A percentile compares a stretch with the other conserved stretches of the same genome.
phyloP scores from a whole-genome alignment of 2,329 filamentous ascomycete genomes.

The Talaromyces sp. region DNA sequence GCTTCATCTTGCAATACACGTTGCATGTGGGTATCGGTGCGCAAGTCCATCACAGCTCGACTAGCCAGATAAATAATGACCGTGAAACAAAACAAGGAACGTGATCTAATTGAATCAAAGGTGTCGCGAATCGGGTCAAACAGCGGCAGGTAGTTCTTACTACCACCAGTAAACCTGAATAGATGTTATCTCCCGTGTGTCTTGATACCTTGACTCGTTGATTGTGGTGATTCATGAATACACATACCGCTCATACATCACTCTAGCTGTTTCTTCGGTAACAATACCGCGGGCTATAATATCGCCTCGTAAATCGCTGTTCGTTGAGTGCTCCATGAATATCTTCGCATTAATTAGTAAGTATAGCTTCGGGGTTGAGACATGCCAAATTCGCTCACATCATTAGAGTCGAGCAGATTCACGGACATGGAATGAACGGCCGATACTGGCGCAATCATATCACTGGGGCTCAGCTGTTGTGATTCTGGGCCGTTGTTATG shows the following conservation, averaged over 20 bases:
- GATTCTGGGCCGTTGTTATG: conserved; percentile 33
- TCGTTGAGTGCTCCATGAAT: conserved; percentile 34
- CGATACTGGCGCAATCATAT: conserved; percentile 41
- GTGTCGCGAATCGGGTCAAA: conserved; percentile 42
- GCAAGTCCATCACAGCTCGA: conserved; percentile 35
- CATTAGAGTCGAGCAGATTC: conserved; percentile 33
- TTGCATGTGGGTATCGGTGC: conserved; percentile 36
- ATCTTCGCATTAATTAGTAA: conserved; percentile 20
- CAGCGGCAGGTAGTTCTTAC: conserved; percentile 37
- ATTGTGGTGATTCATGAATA: not conserved
- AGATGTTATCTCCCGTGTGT: not conserved
- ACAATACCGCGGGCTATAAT: conserved; percentile 36
- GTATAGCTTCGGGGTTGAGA: not conserved
- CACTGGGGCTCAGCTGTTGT: conserved; percentile 38
- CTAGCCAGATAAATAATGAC: conserved; percentile 41
- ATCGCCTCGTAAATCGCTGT: conserved; percentile 32
- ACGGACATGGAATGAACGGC: conserved; percentile 42
- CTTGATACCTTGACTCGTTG: not conserved
- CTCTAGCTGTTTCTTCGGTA: conserved; percentile 35
- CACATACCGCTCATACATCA: conserved; percentile 39
- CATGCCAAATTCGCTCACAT: conserved; percentile 20
- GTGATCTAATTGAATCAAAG: conserved; percentile 39
- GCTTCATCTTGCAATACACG: conserved; percentile 41
- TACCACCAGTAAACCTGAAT: conserved; percentile 34
- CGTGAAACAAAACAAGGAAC: conserved; percentile 40